Evolutionary conservation across 768 basidiomycete genomes (phyloP), one percentile per base, ranked within the genome.

Genomic region (Naganishia onofrii): DNA sequence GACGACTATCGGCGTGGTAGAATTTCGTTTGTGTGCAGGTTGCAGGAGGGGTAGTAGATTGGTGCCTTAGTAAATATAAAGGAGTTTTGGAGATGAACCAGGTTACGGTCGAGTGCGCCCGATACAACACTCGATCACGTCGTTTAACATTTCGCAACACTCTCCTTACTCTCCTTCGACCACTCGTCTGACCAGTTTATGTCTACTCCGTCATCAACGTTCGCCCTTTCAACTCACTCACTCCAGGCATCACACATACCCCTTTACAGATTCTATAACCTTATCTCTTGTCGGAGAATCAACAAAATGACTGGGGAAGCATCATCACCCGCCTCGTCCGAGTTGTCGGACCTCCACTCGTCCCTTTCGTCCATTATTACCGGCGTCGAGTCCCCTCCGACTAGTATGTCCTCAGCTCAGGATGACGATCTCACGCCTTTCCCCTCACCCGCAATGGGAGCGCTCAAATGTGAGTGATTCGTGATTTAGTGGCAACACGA

Each of bases 361-460:
- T 56, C 53, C 29, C 68, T 74, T 36, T n/a, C 60, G 21, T 48
- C 68, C 19, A 73, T 72, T 31, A 71, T 75, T 58, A 75, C 76
- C 2, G 76, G 76, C 0, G 68, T 67, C 7, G 73, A 75, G 68
- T 76, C 75, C 8, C 66, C 74, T 9, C 73, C 71, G 8, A 68
- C 69, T 6, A 68, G 66, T 31, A 66, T 71, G n/a, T 23, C 26
- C 42, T 13, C 34, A 26, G 34, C 42, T 0, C 29, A 29, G 26
- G 55, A 63, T 10, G 69, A 64, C 42, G 76, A 76, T 53, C 63
- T 73, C 63, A 77, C 76, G 2, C 76, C 76, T 2, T 76, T 76
- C 55, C 75, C 75, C 3, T 73, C 71, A 34, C 75, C 75, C 23
- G 65, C 70, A 26, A 55, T 77, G 46, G 71, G 72, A 17, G 72